These are phyloP conservation scores for Echium plantagineum DNA, from an alignment of 257 asterid genomes.

Conservation along the genomic window DNA sequence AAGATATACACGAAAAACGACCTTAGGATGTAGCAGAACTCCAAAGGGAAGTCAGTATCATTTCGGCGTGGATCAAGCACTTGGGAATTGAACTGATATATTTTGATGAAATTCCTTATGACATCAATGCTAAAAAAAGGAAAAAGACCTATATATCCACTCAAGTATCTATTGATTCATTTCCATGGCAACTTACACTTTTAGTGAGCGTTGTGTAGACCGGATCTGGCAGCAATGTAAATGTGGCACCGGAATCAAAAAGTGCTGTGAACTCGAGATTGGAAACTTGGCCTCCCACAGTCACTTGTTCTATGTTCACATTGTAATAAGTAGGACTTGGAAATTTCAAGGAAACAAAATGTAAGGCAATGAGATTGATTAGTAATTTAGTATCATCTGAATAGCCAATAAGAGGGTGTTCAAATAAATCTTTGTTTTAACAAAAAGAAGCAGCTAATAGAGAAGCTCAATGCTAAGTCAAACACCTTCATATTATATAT, in stretches of 20 bases:
- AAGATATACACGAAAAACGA: slow-evolving; percentile 8
- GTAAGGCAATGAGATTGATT: background rate
- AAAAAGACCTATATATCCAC: background rate
- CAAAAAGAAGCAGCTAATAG: background rate
- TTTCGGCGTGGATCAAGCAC: slow-evolving; percentile 50
- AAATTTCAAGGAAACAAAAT: background rate
- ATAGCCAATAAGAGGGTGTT: slow-evolving; percentile 5
- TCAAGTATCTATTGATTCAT: background rate
- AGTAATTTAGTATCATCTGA: background rate
- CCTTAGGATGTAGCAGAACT: slow-evolving; percentile 69
- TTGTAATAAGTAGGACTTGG: slow-evolving; percentile 61
- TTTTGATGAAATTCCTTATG: background rate
- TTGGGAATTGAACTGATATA: slow-evolving; percentile 46
- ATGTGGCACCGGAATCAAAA: slow-evolving; percentile 92
- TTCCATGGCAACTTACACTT: slow-evolving; percentile 38
- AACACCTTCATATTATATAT: background rate
- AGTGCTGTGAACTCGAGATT: slow-evolving; percentile 48
- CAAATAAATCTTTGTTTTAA: background rate
- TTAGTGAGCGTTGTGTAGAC: slow-evolving; percentile 49
- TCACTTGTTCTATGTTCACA: slow-evolving; percentile 54
- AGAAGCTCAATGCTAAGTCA: background rate
- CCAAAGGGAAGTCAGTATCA: slow-evolving; percentile 36
- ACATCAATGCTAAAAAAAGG: background rate
- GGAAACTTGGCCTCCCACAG: slow-evolving; percentile 39
- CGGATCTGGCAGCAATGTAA: slow-evolving; percentile 68